A percentile compares a stretch with the other conserved stretches of the same genome.
phyloP scores from a whole-genome alignment of 345 rosid genomes.

The Passiflora organensis region DNA sequence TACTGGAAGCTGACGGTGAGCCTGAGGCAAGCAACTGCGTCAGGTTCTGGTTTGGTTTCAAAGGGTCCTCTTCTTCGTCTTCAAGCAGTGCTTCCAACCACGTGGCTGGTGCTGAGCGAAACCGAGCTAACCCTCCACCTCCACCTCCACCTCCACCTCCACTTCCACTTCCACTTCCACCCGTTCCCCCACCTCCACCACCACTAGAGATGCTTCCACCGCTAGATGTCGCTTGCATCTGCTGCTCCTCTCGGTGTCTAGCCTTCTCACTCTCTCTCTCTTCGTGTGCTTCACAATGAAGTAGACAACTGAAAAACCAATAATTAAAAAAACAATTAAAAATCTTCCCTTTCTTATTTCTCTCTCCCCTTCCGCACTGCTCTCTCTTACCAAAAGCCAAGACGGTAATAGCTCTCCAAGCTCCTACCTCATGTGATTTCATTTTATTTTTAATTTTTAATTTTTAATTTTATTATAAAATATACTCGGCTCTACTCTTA shows the following conservation, averaged over 20 bases:
- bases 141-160: conserved; percentile 40
- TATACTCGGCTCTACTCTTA: too few relatives aligned
- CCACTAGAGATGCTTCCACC: conserved; percentile 31
- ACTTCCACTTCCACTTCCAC: not conserved
- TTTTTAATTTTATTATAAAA: too few relatives aligned
- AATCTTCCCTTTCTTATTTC: not conserved
- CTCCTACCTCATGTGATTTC: too few relatives aligned
- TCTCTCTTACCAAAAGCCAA: not conserved
- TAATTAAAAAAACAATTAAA: not conserved
- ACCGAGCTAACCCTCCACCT: conserved; percentile 52
- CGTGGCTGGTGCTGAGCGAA: conserved; percentile 67
- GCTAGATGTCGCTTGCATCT: conserved; percentile 57
- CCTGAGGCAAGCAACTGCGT: conserved; percentile 51
- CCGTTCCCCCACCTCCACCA: conserved; percentile 6
- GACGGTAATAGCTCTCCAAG: too few relatives aligned
- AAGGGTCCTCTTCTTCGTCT: conserved; percentile 64
- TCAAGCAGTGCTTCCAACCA: conserved; percentile 73
- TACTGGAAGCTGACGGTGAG: conserved; percentile 14
- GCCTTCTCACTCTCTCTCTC: not conserved
- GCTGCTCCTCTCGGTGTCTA: conserved; percentile 12
- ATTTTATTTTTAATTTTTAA: too few relatives aligned
- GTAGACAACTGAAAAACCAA: not conserved
- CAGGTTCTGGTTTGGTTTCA: conserved; percentile 58
- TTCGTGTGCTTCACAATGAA: not conserved
- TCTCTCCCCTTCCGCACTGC: not conserved